Evolutionary conservation across 345 rosid species (phyloP).

Genomic region (Euphorbia pulcherrima): DNA sequence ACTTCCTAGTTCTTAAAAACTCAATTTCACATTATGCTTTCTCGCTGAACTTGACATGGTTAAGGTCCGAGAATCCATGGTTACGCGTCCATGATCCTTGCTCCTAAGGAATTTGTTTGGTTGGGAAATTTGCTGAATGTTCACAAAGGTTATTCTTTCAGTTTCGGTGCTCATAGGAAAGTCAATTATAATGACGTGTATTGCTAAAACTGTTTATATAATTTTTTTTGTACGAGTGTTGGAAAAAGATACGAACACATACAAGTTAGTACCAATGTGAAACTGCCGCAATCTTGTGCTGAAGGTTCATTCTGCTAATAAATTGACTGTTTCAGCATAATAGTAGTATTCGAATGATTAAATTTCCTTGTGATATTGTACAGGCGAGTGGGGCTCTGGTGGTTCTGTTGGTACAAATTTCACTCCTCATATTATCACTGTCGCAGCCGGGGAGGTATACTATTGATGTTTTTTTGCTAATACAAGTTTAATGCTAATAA

Average conservation of each 20-base stretch:
- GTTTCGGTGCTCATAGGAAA: too few relatives aligned
- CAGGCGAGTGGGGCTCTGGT: constrained; percentile 48
- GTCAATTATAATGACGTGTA: too few relatives aligned
- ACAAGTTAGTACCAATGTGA: not conserved
- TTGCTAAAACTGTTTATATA: too few relatives aligned
- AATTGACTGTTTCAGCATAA: not conserved
- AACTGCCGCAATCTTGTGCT: not conserved
- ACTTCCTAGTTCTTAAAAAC: not conserved
- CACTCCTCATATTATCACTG: constrained; percentile 73
- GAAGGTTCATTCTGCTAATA: not conserved
- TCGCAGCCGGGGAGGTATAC: constrained; percentile 77
- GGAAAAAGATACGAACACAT: not conserved
- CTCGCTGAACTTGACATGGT: too few relatives aligned
- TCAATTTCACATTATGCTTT: not conserved
- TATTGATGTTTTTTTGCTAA: not conserved
- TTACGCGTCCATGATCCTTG: too few relatives aligned
- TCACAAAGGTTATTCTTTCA: too few relatives aligned
- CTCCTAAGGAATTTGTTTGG: too few relatives aligned
- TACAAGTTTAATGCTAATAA: not conserved
- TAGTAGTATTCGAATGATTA: constrained; percentile 12
- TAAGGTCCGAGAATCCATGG: too few relatives aligned
- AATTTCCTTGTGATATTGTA: constrained; percentile 22
- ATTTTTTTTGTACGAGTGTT: not conserved
- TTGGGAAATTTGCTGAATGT: too few relatives aligned
- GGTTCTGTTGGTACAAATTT: constrained; percentile 61